phyloP scores from a whole-genome alignment of 2,329 filamentous ascomycete genomes.

The Ophiostoma australiae region DNA sequence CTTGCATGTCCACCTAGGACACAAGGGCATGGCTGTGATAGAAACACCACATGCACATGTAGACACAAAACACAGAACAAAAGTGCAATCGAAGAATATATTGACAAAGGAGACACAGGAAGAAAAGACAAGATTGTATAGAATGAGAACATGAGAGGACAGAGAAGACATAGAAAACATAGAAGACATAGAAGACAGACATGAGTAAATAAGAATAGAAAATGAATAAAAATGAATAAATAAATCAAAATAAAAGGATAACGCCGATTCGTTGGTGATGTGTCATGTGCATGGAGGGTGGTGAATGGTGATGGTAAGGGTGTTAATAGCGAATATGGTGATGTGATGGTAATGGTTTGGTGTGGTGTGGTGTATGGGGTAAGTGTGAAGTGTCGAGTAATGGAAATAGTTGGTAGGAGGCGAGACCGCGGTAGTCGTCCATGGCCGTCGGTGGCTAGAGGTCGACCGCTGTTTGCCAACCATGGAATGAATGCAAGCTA shows the following conservation, averaged over 20 bases:
- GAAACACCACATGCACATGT: constrained; percentile 27
- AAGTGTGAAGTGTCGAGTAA: constrained; percentile 13
- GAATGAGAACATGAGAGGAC: neutral
- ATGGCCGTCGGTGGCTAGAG: neutral
- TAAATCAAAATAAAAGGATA: constrained; percentile 31
- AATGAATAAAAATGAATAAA: neutral
- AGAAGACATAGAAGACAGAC: neutral
- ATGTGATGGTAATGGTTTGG: neutral
- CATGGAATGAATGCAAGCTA: neutral
- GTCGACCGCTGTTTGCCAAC: neutral
- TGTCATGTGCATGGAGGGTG: constrained; percentile 30
- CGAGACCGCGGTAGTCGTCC: neutral
- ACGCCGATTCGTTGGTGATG: constrained; percentile 34
- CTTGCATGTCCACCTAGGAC: neutral
- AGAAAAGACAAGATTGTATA: constrained; percentile 2
- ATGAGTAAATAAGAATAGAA: neutral
- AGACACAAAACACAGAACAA: constrained; percentile 29
- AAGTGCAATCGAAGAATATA: constrained; percentile 6
- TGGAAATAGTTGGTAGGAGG: neutral
- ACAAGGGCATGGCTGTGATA: neutral
- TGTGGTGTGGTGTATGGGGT: neutral
- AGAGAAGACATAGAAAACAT: neutral
- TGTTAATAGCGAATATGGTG: neutral
- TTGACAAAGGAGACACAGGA: neutral
- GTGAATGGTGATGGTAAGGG: constrained; percentile 19